Percentiles rank a stretch among this genome's conserved stretches.
These are phyloP conservation scores for Ceratocystis colombiana DNA, from an alignment of 2,329 filamentous ascomycete genomes.

Conservation along the genomic window DNA sequence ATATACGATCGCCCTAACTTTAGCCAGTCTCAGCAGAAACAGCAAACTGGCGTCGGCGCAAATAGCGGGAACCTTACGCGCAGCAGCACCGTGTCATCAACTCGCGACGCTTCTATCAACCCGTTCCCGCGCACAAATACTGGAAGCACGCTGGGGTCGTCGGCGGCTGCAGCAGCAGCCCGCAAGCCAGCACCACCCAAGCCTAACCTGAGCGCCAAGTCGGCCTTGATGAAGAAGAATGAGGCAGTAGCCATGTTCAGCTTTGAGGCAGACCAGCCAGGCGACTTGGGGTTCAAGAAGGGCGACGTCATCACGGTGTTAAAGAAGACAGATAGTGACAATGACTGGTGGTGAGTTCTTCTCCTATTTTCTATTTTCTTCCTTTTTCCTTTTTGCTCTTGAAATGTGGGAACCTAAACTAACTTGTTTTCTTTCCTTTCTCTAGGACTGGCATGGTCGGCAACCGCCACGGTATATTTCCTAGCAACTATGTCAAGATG, in stretches of 20 bases:
- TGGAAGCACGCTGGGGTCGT: slow-evolving; percentile 17
- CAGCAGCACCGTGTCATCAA: slow-evolving; percentile 43
- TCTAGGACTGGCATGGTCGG: slow-evolving; percentile 79
- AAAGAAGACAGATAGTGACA: slow-evolving; percentile 86
- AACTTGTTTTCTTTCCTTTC: not conserved
- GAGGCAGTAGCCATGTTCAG: slow-evolving; percentile 87
- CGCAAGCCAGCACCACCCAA: slow-evolving; percentile 73
- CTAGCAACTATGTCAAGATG: slow-evolving; percentile 68
- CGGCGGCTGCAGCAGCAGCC: slow-evolving; percentile 40
- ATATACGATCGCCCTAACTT: slow-evolving; percentile 47
- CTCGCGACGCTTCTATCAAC: slow-evolving; percentile 15
- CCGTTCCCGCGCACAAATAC: slow-evolving; percentile 22
- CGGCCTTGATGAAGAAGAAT: slow-evolving; percentile 51
- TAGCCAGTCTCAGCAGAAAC: slow-evolving; percentile 4
- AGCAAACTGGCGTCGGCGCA: slow-evolving; percentile 1
- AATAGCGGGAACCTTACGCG: slow-evolving; percentile 30
- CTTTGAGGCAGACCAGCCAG: slow-evolving; percentile 87
- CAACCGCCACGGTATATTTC: slow-evolving; percentile 79
- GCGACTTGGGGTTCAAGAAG: slow-evolving; percentile 93
- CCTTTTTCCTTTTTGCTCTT: not conserved
- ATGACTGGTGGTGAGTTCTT: slow-evolving; percentile 76
- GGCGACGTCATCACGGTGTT: slow-evolving; percentile 90
- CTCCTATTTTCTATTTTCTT: not conserved
- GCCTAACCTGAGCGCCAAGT: slow-evolving; percentile 62
- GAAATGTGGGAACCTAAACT: slow-evolving; percentile 22